Base-by-base conservation (phyloP, 2,329 filamentous ascomycete species). In the Epichloe brachyelytri region DNA sequence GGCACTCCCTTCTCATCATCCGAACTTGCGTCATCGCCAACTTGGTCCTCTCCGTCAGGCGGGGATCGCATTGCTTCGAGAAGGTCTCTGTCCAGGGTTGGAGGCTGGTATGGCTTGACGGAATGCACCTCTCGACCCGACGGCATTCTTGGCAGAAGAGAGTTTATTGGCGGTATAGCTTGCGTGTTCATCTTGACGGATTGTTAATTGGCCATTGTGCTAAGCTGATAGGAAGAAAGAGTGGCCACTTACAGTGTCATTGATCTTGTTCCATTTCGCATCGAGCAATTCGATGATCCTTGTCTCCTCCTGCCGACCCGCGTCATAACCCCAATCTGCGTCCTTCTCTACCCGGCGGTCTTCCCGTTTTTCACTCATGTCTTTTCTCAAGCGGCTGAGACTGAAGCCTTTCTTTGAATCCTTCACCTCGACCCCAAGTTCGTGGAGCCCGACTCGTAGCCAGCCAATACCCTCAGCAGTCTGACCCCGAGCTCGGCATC, bases 211-310 rank as follows among this genome's bases (percentile, higher is more conserved):
- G 17, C 3, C 33, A 37, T 26, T 19, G 1, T 2, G 8, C 17
- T 15, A 17, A 19, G 40, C 17, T 11, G 17, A 41, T 20, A 20
- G 15, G 33, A 20, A 30, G 22, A 10, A 19, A 45, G 1, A 48
- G 46, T 2, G 20, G 60, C 56, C 5, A 56, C 80, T 70, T 69
- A 94, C 87, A 17, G 87, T 95, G 66, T 96, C 88, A 62, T 98
- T 98, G 68, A 89, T 81, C 69, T 89, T 93, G 55, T 80, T 81
- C 91, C 93, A 96, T 65, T 95, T 96, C 38, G 75, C 77, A 59
- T 94, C 80, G 36, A 98, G 71, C 81, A 93, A 88, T 59, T 93
- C 86, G 48, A 96, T 75, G 2, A 97, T 85, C 51, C 89, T 77
- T 2, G 77, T 81, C 68, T 98, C 93, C 65, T 97, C 93, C 17